Base-by-base conservation (phyloP, 495 filamentous ascomycete genomes). In the Xylaria cubensis region DNA sequence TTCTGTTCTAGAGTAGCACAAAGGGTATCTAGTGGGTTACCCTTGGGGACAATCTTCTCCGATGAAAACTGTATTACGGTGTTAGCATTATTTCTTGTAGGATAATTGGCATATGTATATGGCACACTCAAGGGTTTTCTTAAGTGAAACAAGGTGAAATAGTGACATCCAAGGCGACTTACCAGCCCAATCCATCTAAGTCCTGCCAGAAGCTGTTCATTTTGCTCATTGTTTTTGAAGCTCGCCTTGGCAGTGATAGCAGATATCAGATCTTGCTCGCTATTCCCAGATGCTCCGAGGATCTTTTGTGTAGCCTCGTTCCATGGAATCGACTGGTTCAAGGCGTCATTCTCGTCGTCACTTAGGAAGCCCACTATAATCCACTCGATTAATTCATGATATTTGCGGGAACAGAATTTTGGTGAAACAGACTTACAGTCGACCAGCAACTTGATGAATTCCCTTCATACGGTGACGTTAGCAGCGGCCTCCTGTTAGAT, bases 1-100 rank as follows among this genome's bases (percentile, higher is more conserved):
- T 97, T 97, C 84, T 92, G 80, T 84, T 97, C 94, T 15, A 98
- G 87, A 21, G 90, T 92, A 42, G 94, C 94, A 81, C 95, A 98
- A 24, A 99, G 89, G 24, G 92, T 95, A 74, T 97, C 94, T 39
- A 97, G 85, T 1, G 92, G 92, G 84, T 91, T 97, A n/a, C 88
- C 91, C 66, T 89, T 85, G 39, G 94, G 92, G 8, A 80, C 93
- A 80, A 91, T 92, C 75, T 86, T 82, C 74, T 91, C 90, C 72
- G 91, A 87, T 34, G 92, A 94, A 86, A 98, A 96, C 69, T 71
- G 39, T 46, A 46, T 12, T 5, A 51, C 12, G 12, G 39, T 24
- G 17, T 71, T 26, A 71, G 69, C 24, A 4, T 48, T 46, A 50
- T 21, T 55, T 1, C 56, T 9, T 44, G 26, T 9, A 42, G 9